Percentiles rank a stretch among this genome's conserved stretches.
Evolutionary conservation across 805 yeast species (phyloP).

Genomic region (Kodamaea kaohsiungensis): DNA sequence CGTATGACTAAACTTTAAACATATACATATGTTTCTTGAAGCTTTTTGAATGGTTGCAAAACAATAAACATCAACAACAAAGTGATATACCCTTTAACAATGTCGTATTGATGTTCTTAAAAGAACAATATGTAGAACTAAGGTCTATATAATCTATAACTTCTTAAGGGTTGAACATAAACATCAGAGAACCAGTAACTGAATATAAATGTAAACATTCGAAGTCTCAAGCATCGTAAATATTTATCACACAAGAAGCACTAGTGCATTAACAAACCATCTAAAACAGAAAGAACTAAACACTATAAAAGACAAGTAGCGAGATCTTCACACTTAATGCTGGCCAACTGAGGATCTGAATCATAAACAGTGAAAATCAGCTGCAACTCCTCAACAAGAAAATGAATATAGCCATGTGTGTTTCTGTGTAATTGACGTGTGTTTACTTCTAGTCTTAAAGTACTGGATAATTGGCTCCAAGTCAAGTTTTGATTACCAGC

Average conservation of each 20-base stretch:
- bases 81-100: not conserved
- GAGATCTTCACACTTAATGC: conserved; percentile 13
- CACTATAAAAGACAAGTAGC: conserved; percentile 2
- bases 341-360: conserved; percentile 11
- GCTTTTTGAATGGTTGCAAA: not conserved
- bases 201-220: not conserved
- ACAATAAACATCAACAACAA: not conserved
- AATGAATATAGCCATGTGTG: conserved; percentile 15
- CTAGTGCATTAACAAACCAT: too few relatives aligned
- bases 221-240: not conserved
- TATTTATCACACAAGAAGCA: not conserved
- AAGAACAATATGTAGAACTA: not conserved
- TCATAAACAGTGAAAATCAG: conserved; percentile 8
- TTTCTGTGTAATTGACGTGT: conserved; percentile 8
- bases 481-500: not conserved
- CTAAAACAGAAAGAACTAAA: not conserved
- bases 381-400: conserved; percentile 13
- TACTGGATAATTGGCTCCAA: not conserved
- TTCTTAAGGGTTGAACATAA: not conserved
- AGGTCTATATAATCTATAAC: not conserved
- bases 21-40: not conserved
- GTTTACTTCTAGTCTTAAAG: conserved; percentile 5
- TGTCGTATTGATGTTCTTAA: not conserved
- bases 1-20: not conserved
- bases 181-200: conserved; percentile 7